Conservation (phyloP, 208 protist genomes). For the Crithidia expoeki region DNA sequence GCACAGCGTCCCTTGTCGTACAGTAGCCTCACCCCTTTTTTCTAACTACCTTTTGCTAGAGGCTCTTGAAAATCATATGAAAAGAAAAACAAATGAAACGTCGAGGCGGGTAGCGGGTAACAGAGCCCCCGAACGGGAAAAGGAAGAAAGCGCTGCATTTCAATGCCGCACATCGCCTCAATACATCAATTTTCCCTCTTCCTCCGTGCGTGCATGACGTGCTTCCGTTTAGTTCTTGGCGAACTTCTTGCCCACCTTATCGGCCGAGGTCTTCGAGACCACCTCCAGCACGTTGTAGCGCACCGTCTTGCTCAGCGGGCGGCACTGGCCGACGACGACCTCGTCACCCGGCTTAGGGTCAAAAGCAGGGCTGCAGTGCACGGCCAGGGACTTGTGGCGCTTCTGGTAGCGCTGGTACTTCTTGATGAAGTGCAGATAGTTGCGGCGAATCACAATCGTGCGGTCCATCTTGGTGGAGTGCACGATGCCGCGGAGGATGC, state of each 20-base stretch:
- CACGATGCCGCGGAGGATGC: constrained; percentile 98
- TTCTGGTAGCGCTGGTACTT: constrained; percentile 99
- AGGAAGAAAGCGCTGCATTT: no score
- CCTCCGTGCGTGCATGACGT: not conserved
- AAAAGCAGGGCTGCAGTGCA: constrained; percentile 99
- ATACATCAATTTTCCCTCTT: no score
- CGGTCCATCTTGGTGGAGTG: constrained; percentile 99
- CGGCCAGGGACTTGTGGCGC: constrained; percentile 99
- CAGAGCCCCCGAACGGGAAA: no score
- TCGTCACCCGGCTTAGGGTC: constrained; percentile 98
- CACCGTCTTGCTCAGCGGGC: constrained; percentile 99
- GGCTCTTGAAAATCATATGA: no score
- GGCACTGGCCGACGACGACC: constrained; percentile 99
- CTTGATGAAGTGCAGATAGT: constrained; percentile 99
- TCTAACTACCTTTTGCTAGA: no score
- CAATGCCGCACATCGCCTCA: no score
- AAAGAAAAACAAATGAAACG: no score
- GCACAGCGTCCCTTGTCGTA: no score
- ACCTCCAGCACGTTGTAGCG: constrained; percentile 99
- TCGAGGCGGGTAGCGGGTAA: no score
- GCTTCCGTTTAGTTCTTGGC: constrained; percentile 71
- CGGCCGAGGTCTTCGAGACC: constrained; percentile 83
- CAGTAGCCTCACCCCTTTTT: no score
- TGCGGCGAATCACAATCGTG: constrained; percentile 98
- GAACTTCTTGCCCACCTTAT: constrained; percentile 89